Percentiles rank a stretch among this genome's conserved stretches.
phyloP scores from a whole-genome alignment of 208 protist genomes.

The Vickermania spadyakhi region DNA sequence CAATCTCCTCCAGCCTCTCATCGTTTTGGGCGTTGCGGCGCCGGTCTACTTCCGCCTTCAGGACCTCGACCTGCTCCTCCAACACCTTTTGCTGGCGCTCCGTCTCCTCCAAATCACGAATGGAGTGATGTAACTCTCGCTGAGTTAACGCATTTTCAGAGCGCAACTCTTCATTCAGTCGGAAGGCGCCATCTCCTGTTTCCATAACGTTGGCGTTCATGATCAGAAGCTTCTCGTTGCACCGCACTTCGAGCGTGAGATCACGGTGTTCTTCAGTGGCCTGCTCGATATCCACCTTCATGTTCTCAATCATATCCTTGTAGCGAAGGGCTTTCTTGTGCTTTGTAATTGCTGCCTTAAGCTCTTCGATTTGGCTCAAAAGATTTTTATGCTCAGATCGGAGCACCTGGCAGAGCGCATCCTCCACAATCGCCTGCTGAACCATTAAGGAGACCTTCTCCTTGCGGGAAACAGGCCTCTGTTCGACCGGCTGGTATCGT shows the following conservation, averaged over 20 bases:
- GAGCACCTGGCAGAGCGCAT: conserved; percentile 32
- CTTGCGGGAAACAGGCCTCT: conserved; percentile 7
- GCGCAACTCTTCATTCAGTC: conserved; percentile 51
- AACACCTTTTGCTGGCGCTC: conserved; percentile 34
- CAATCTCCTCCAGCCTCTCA: conserved; percentile 5
- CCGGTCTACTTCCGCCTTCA: conserved; percentile 10
- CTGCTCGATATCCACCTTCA: conserved; percentile 37
- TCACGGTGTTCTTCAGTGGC: conserved; percentile 47
- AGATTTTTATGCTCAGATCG: conserved; percentile 36
- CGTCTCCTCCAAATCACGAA: conserved; percentile 39
- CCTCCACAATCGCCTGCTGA: conserved; percentile 27
- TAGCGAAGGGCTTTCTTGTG: conserved; percentile 40
- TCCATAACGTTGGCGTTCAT: conserved; percentile 22
- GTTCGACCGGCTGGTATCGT: conserved; percentile 6
- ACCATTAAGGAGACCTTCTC: conserved; percentile 22
- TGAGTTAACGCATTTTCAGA: conserved; percentile 48
- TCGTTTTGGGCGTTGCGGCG: conserved; percentile 6
- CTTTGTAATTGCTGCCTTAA: conserved; percentile 22
- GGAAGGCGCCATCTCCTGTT: conserved; percentile 21
- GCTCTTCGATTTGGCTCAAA: conserved; percentile 19
- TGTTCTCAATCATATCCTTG: conserved; percentile 27
- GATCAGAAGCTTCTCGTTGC: conserved; percentile 67
- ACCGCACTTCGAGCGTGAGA: conserved; percentile 47
- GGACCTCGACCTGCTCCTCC: conserved; percentile 21
- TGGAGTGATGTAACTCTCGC: conserved; percentile 36